phyloP scores from a whole-genome alignment of 306 rosid genomes.

The Sicyos baderoa region DNA sequence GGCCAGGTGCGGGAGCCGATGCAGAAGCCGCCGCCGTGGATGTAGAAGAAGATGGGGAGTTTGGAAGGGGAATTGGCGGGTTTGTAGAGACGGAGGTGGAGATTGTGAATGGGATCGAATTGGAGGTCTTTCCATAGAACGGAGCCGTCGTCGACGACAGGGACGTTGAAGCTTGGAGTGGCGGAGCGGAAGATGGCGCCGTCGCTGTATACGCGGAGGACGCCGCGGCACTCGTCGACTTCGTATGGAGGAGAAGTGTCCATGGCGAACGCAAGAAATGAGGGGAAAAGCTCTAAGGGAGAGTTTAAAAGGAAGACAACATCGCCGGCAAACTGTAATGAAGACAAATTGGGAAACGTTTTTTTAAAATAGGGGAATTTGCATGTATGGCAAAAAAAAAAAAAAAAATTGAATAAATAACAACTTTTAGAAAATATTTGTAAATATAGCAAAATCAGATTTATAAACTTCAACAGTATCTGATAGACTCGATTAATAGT shows the following conservation, averaged over 20 bases:
- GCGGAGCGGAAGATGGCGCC: constrained; percentile 57
- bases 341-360: not conserved
- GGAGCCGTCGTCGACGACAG: constrained; percentile 44
- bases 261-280: not conserved
- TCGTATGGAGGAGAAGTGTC: constrained; percentile 21
- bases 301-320: not conserved
- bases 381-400: no score
- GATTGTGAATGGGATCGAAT: constrained; percentile 36
- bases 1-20: constrained; percentile 94
- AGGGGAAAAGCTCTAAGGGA: not conserved
- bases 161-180: constrained; percentile 42
- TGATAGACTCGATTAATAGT: no score
- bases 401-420: no score
- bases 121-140: constrained; percentile 70
- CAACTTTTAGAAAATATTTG: no score
- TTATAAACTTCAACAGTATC: no score
- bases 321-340: not conserved
- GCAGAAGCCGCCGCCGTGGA: constrained; percentile 93
- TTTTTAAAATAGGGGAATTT: no score
- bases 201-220: constrained; percentile 68
- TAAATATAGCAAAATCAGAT: no score
- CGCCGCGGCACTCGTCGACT: constrained; percentile 71
- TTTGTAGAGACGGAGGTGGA: constrained; percentile 70
- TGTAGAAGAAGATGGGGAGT: constrained; percentile 61
- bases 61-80: constrained; percentile 27